Conservation (phyloP, 2,329 filamentous ascomycete species). For the Amphichorda felina region DNA sequence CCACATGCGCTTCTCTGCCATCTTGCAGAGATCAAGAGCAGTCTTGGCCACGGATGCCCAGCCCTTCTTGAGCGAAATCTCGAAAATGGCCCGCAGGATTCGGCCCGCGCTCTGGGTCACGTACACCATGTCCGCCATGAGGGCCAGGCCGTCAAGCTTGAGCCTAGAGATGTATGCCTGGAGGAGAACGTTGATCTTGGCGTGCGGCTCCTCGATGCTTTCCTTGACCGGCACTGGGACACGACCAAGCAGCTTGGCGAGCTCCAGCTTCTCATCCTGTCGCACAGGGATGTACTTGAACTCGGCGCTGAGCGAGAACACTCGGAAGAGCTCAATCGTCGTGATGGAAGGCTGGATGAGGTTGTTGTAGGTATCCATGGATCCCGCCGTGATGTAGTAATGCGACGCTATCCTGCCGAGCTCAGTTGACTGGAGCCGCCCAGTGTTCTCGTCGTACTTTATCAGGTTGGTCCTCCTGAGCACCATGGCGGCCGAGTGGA, state of each 20-base stretch:
- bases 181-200: conserved; percentile 94
- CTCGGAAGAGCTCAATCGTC: conserved; percentile 89
- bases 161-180: conserved; percentile 95
- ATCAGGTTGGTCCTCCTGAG: conserved; percentile 80
- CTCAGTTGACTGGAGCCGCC: conserved; percentile 81
- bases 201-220: conserved; percentile 89
- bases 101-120: conserved; percentile 96
- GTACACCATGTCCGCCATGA: conserved; percentile 98
- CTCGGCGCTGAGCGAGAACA: conserved; percentile 91
- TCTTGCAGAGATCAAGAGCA: conserved; percentile 91
- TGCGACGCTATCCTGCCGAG: conserved; percentile 92
- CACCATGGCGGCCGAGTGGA: conserved; percentile 83
- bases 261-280: conserved; percentile 92
- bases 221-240: conserved; percentile 97
- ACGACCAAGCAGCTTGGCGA: conserved; percentile 78
- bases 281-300: conserved; percentile 99
- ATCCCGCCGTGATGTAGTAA: conserved; percentile 94
- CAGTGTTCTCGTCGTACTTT: conserved; percentile 92
- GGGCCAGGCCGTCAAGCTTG: conserved; percentile 81
- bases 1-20: conserved; percentile 99
- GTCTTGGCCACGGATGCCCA: conserved; percentile 91
- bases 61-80: conserved; percentile 93
- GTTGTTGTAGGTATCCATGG: conserved; percentile 95
- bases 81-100: conserved; percentile 90
- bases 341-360: conserved; percentile 89